Conservation (phyloP, 352 stramenopile species). For the Phytophthora crassamura region DNA sequence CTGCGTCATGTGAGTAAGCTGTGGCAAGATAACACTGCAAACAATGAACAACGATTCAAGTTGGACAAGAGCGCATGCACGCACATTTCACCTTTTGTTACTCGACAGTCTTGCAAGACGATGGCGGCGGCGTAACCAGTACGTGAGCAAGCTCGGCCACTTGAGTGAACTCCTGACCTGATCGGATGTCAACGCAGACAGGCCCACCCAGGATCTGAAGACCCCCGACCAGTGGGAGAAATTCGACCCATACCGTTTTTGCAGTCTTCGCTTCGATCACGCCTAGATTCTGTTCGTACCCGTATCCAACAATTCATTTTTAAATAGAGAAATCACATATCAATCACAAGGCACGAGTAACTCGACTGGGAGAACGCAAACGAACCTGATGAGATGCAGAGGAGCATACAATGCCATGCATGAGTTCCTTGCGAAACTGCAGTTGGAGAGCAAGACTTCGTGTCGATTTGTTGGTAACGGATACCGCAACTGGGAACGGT, state of each 20-base stretch:
- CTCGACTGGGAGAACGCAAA: background rate
- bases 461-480: slow-evolving; percentile 74
- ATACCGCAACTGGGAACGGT: slow-evolving; percentile 59
- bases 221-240: slow-evolving; percentile 71
- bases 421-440: slow-evolving; percentile 78
- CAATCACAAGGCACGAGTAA: background rate
- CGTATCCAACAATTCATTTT: background rate
- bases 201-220: slow-evolving; percentile 68
- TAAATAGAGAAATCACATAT: background rate
- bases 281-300: slow-evolving; percentile 62
- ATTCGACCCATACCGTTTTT: slow-evolving; percentile 59
- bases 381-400: slow-evolving; percentile 78
- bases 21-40: slow-evolving; percentile 23
- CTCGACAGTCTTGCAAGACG: slow-evolving; percentile 19
- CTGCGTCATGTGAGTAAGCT: slow-evolving; percentile 45
- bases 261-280: slow-evolving; percentile 55
- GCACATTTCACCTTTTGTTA: slow-evolving; percentile 17
- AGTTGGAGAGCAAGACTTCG: slow-evolving; percentile 72
- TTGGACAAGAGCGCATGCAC: background rate
- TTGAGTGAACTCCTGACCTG: slow-evolving; percentile 67
- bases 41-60: slow-evolving; percentile 6
- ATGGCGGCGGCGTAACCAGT: slow-evolving; percentile 45
- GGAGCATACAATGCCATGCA: slow-evolving; percentile 74
- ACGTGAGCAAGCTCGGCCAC: slow-evolving; percentile 55
- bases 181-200: slow-evolving; percentile 74